A percentile compares a stretch with the other conserved stretches of the same genome.
phyloP scores from a whole-genome alignment of 2,329 filamentous ascomycete species.

The Rhinocladiella similis region DNA sequence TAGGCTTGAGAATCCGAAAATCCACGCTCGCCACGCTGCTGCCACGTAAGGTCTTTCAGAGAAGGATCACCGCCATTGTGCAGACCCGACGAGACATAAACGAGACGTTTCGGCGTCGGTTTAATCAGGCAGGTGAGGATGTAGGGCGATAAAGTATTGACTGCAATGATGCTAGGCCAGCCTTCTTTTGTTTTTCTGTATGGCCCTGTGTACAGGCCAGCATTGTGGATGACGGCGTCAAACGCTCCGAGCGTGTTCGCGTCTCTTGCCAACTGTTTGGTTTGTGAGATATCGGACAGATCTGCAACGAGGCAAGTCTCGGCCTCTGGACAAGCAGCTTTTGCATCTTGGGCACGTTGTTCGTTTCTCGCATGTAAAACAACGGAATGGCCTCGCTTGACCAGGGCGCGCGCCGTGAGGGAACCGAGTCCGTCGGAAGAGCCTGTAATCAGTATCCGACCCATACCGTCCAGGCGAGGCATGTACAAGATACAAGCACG shows the following conservation, averaged over 20 bases:
- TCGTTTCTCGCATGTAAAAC: constrained; percentile 58
- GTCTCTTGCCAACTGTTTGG: constrained; percentile 52
- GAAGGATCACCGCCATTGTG: constrained; percentile 49
- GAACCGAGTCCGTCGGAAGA: constrained; percentile 59
- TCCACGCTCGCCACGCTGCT: constrained; percentile 30
- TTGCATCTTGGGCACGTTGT: constrained; percentile 53
- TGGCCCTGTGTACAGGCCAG: constrained; percentile 46
- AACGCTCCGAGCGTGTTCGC: constrained; percentile 53
- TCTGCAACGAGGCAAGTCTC: constrained; percentile 55
- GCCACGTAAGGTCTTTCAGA: constrained; percentile 36
- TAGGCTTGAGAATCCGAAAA: constrained; percentile 47
- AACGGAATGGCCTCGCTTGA: constrained; percentile 55
- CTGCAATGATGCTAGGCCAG: constrained; percentile 53
- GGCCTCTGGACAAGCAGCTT: constrained; percentile 50
- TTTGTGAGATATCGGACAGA: constrained; percentile 52
- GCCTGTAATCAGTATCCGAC: constrained; percentile 56
- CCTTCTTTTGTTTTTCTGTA: constrained; percentile 47
- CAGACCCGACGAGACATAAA: constrained; percentile 55
- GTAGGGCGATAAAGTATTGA: constrained; percentile 61
- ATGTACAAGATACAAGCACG: not conserved
- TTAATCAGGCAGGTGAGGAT: constrained; percentile 54
- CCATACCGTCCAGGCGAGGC: constrained; percentile 36
- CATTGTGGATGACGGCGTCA: constrained; percentile 61
- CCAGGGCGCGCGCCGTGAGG: constrained; percentile 51
- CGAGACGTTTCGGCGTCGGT: constrained; percentile 47